Conservation (phyloP, 805 yeast species). For the Komagataella mondaviorum region DNA sequence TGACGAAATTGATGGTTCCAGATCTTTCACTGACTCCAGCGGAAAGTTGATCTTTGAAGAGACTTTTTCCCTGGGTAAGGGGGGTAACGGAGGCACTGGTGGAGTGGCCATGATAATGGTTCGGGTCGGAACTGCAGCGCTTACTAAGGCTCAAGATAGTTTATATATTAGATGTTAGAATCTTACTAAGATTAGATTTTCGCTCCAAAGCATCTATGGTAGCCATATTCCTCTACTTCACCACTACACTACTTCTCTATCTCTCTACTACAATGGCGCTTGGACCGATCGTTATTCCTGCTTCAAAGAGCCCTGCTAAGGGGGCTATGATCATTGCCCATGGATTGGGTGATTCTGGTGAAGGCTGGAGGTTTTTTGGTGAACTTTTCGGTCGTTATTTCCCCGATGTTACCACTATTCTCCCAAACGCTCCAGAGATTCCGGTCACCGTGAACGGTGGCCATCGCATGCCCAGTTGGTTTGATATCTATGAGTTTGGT, state of each 20-base stretch:
- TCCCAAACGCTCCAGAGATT: constrained; percentile 77
- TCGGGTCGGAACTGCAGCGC: not conserved
- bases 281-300: constrained; percentile 19
- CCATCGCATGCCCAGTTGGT: constrained; percentile 71
- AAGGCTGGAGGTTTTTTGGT: constrained; percentile 81
- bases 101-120: not conserved
- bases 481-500: constrained; percentile 53
- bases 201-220: not conserved
- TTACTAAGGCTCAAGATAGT: too few species aligned
- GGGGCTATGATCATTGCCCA: constrained; percentile 71
- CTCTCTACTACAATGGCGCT: not conserved
- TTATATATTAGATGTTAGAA: too few species aligned
- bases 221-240: not conserved
- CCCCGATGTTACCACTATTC: constrained; percentile 55
- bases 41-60: not conserved
- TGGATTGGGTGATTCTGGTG: constrained; percentile 86
- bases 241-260: not conserved
- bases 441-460: constrained; percentile 65
- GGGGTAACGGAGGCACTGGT: not conserved
- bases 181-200: too few species aligned
- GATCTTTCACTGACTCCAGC: not conserved
- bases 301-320: constrained; percentile 28
- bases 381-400: constrained; percentile 39
- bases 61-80: not conserved
- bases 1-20: not conserved